Conservation (phyloP, 331 rosid genomes). For the Quercus lobata region DNA sequence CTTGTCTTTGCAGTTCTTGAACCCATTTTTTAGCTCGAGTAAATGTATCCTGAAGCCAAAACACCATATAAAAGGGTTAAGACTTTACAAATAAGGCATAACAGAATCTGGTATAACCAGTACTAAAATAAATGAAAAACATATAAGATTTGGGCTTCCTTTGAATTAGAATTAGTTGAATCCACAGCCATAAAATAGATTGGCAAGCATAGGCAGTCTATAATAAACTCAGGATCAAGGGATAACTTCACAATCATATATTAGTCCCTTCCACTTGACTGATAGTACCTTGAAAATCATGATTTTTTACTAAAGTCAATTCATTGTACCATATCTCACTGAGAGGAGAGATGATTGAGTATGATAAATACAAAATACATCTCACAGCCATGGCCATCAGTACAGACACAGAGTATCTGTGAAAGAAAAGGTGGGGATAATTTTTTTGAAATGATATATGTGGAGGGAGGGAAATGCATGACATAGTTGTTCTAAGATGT, state of each 20-base stretch:
- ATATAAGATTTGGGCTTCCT: not conserved
- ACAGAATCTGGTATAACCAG: not conserved
- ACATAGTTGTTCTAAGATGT: not conserved
- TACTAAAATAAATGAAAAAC: not conserved
- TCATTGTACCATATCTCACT: not conserved
- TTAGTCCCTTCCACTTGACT: not conserved
- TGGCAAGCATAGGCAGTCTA: not conserved
- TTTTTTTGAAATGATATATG: not conserved
- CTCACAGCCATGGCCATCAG: not conserved
- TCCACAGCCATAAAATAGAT: not conserved
- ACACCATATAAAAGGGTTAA: not conserved
- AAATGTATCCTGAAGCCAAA: conserved; percentile 60
- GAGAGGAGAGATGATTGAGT: too few species aligned
- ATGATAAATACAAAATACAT: not conserved
- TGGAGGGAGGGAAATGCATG: not conserved
- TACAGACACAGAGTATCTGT: not conserved
- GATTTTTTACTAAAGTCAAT: not conserved
- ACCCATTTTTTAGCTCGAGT: conserved; percentile 85
- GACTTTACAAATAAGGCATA: not conserved
- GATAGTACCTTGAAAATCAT: not conserved
- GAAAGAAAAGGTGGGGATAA: not conserved
- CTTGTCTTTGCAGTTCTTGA: conserved; percentile 70
- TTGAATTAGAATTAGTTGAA: not conserved
- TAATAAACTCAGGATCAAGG: not conserved
- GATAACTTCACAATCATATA: not conserved